Evolutionary conservation across 768 basidiomycete species (phyloP), one percentile per base, ranked within the genome.

Genomic region (Termitomyces sp.): DNA sequence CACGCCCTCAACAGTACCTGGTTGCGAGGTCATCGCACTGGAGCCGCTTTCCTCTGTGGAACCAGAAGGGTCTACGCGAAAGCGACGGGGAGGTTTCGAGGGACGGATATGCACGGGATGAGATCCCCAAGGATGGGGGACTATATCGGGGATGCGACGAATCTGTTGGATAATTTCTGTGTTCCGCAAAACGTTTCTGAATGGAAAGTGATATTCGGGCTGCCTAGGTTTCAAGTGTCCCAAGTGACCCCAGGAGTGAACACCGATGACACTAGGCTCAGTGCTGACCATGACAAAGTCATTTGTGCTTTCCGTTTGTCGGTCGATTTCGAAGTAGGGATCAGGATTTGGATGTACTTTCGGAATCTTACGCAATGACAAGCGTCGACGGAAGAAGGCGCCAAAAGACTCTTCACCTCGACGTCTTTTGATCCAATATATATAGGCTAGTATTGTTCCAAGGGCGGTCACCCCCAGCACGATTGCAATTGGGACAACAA

Each of bases 1-100:
- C 4, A 43, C 14, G n/a, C 56, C 55, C 50, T 57, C 62, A 14
- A 40, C 33, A 4, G 61, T 58, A 28, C 55, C 44, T 13, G 33
- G 28, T 4, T 51, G 59, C 10, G 61, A 51, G 23, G 47, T 51
- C 33, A 59, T 43, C 28, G 43, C 50, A 43, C 58, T 59, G 28
- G 40, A 33, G 20, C 49, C 47, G 5, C 56, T 49, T 13, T 52
- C 62, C 44, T 61, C 61, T 20, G 64, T 65, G 3, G 52, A 33
- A 49, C 65, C 67, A 23, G 57, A 50, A 43, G 63, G 55, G 46
- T 67, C 58, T 8, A 69, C 55, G 26, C 67, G 64, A 35, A 67
- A 67, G 4, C 68, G 57, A 14, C 23, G 35, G 6, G 55, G 41
- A 32, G 62, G 65, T n/a, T 59, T 52, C 33, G 28, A 28, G 9